Conservation (phyloP, 1,284 basidiomycete genomes). For the Ustilago vetiveriae region DNA sequence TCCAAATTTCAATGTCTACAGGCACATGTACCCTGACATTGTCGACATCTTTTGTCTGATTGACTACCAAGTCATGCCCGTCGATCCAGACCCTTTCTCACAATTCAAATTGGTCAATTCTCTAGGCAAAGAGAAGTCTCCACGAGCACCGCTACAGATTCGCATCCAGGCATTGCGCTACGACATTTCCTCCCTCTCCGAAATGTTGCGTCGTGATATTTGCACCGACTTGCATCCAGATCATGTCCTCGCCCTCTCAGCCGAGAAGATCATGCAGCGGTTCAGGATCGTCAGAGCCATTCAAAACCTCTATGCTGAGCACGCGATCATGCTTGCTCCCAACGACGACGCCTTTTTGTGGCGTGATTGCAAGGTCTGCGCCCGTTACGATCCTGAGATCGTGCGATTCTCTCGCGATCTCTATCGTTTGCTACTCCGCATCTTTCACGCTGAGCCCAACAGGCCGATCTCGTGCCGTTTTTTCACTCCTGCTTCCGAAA, state of each 20-base stretch:
- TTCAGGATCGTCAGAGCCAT: constrained; percentile 22
- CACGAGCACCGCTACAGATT: constrained; percentile 16
- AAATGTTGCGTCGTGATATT: constrained; percentile 25
- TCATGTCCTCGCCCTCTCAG: constrained; percentile 11
- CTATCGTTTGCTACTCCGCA: constrained; percentile 18
- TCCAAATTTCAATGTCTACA: constrained; percentile 6
- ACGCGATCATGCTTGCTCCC: constrained; percentile 25
- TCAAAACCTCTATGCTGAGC: constrained; percentile 25
- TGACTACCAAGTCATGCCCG: constrained; percentile 27
- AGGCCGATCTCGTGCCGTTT: constrained; percentile 17
- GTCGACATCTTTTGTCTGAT: constrained; percentile 30
- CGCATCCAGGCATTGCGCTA: constrained; percentile 16
- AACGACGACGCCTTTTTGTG: constrained; percentile 28
- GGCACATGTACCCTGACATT: neutral
- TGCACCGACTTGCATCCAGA: constrained; percentile 25
- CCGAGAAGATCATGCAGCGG: constrained; percentile 13
- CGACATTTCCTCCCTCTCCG: constrained; percentile 28
- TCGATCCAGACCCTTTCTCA: constrained; percentile 10
- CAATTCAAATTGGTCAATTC: constrained; percentile 29
- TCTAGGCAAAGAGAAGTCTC: constrained; percentile 21
- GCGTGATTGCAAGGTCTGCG: constrained; percentile 23
- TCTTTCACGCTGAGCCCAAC: constrained; percentile 20
- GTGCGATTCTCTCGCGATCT: constrained; percentile 33
- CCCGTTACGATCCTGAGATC: constrained; percentile 28
- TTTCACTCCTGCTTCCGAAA: constrained; percentile 16